phyloP scores from a whole-genome alignment of 1,139 yeast genomes.

The Candida sp. region DNA sequence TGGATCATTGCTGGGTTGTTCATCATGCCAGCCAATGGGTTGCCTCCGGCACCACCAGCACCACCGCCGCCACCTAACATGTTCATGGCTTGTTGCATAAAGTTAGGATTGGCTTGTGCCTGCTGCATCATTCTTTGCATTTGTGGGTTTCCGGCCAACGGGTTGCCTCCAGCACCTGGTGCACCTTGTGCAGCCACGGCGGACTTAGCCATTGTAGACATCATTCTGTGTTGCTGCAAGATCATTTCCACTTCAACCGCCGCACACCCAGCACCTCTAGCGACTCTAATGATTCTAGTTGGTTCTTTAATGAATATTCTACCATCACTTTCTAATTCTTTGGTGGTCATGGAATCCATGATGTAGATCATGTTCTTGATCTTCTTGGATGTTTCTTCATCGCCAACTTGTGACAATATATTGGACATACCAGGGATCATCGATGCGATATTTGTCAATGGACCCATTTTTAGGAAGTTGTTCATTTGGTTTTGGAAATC shows the following conservation, averaged over 20 bases:
- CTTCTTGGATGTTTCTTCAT: slow-evolving; percentile 84
- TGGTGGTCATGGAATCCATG: slow-evolving; percentile 95
- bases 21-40: slow-evolving; percentile 53
- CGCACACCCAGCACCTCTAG: slow-evolving; percentile 95
- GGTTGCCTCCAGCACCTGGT: slow-evolving; percentile 40
- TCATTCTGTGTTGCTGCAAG: slow-evolving; percentile 89
- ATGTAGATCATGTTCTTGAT: slow-evolving; percentile 90
- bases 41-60: slow-evolving; percentile 62
- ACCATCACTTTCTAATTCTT: slow-evolving; percentile 93
- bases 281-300: slow-evolving; percentile 85
- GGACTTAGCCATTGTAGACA: slow-evolving; percentile 91
- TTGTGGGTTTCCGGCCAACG: slow-evolving; percentile 29
- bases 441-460: slow-evolving; percentile 88
- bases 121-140: slow-evolving; percentile 55
- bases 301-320: slow-evolving; percentile 81
- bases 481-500: slow-evolving; percentile 97
- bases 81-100: slow-evolving; percentile 57
- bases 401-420: slow-evolving; percentile 86
- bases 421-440: slow-evolving; percentile 96
- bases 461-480: slow-evolving; percentile 96
- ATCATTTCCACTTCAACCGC: slow-evolving; percentile 96
- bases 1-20: slow-evolving; percentile 46
- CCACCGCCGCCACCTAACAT: slow-evolving; percentile 56
- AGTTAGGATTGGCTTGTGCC: slow-evolving; percentile 53
- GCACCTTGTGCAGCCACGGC: slow-evolving; percentile 60